Evolutionary conservation across 75 land plant genomes (phyloP).

Genomic region (Selaginella tamariscina): DNA sequence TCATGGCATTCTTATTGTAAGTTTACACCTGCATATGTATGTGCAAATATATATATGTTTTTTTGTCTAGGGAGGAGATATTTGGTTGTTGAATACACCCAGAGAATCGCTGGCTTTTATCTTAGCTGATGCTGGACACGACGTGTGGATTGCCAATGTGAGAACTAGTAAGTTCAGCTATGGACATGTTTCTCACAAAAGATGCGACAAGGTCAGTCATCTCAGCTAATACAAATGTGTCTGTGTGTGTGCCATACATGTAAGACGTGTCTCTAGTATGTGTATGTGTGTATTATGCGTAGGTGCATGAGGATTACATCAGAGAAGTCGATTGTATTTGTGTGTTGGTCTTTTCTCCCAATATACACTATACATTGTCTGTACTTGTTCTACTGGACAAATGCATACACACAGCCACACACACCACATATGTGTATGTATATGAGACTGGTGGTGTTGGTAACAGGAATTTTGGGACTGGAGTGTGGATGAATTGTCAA

Average conservation of each 20-base stretch:
- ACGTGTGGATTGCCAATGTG: conserved; percentile 9
- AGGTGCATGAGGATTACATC: too few relatives aligned
- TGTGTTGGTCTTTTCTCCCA: too few relatives aligned
- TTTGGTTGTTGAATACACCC: conserved; percentile 7
- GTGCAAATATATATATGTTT: background rate
- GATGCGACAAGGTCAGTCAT: background rate
- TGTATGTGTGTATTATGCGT: too few relatives aligned
- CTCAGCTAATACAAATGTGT: background rate
- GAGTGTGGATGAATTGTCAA: conserved; percentile 4
- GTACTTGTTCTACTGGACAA: background rate
- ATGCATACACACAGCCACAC: background rate
- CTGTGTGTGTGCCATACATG: too few relatives aligned
- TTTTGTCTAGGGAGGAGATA: background rate
- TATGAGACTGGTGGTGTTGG: too few relatives aligned
- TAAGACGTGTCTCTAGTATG: too few relatives aligned
- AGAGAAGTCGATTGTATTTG: too few relatives aligned
- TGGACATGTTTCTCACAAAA: background rate
- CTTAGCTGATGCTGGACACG: conserved; percentile 2
- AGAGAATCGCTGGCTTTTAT: conserved; percentile 3
- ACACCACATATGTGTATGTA: too few relatives aligned
- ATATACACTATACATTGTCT: too few relatives aligned
- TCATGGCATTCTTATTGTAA: conserved; percentile 48
- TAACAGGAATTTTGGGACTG: conserved; percentile 11
- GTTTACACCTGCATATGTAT: background rate
- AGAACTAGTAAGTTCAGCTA: conserved; percentile 8